A percentile compares a stretch with the other conserved stretches of the same genome.
These are phyloP conservation scores for Termitomyces sp. DNA, from an alignment of 768 basidiomycete species.

Conservation along the genomic window DNA sequence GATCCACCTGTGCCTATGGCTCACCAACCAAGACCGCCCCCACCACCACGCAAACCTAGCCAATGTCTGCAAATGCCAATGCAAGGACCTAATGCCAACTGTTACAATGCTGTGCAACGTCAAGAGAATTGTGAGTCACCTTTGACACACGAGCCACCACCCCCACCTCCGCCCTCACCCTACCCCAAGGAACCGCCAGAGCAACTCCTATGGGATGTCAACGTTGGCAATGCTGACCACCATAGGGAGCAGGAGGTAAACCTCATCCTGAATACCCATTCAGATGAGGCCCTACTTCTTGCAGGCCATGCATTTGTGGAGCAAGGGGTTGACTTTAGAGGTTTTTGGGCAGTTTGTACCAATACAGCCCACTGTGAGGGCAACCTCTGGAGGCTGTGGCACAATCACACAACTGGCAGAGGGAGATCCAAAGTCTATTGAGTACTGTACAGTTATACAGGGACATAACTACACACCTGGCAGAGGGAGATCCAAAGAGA, in stretches of 20 bases:
- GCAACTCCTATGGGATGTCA: not conserved
- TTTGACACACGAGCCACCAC: not conserved
- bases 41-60: not conserved
- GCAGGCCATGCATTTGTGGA: not conserved
- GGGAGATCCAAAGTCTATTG: no score
- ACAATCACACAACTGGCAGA: no score
- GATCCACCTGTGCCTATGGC: no score
- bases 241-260: conserved; percentile 1
- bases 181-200: not conserved
- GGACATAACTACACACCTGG: no score
- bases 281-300: not conserved
- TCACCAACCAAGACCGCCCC: no score
- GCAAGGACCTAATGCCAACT: not conserved
- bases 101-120: not conserved
- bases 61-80: not conserved
- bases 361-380: no score
- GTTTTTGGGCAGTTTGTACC: not conserved
- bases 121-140: not conserved
- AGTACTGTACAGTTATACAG: no score
- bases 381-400: no score
- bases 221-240: not conserved
- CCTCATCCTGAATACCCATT: not conserved
- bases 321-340: not conserved
- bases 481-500: no score
- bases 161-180: not conserved